Percentiles rank a stretch among this genome's conserved stretches.
Conservation (phyloP, 2,329 filamentous ascomycete genomes). For the Phoma sp. region DNA sequence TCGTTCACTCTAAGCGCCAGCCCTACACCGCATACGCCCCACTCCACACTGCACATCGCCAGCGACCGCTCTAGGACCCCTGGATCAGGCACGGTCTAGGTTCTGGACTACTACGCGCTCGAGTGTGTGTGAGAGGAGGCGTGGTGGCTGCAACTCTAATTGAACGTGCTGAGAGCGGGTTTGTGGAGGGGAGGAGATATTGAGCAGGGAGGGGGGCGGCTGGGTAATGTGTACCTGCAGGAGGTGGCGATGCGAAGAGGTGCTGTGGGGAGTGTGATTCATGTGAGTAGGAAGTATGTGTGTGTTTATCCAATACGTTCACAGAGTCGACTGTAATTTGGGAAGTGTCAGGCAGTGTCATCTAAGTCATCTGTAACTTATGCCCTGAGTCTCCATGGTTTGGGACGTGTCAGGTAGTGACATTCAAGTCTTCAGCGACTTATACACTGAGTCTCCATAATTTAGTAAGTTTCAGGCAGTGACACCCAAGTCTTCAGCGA, state of each 20-base stretch:
- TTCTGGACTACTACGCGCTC: conserved; percentile 30
- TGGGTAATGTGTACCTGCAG: conserved; percentile 19
- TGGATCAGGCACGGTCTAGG: conserved; percentile 30
- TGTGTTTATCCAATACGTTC: neutral
- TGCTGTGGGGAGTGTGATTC: neutral
- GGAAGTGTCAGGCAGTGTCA: no score
- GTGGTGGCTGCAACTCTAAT: conserved; percentile 39
- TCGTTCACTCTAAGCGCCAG: conserved; percentile 27
- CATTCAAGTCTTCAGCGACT: no score
- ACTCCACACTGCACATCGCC: conserved; percentile 20
- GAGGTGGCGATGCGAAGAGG: conserved; percentile 3
- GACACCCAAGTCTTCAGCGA: no score
- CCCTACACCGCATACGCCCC: conserved; percentile 34
- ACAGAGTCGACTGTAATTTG: no score
- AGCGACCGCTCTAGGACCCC: conserved; percentile 21
- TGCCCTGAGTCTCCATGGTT: no score
- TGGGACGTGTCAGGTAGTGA: no score
- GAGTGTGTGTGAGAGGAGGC: conserved; percentile 12
- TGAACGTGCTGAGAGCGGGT: conserved; percentile 24
- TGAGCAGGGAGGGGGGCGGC: conserved; percentile 4
- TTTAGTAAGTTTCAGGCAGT: no score
- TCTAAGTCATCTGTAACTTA: no score
- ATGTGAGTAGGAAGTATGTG: neutral
- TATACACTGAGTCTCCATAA: no score
- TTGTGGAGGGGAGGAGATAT: conserved; percentile 3